Conservation (phyloP, 768 basidiomycete genomes). For the Collybiopsis confluens region DNA sequence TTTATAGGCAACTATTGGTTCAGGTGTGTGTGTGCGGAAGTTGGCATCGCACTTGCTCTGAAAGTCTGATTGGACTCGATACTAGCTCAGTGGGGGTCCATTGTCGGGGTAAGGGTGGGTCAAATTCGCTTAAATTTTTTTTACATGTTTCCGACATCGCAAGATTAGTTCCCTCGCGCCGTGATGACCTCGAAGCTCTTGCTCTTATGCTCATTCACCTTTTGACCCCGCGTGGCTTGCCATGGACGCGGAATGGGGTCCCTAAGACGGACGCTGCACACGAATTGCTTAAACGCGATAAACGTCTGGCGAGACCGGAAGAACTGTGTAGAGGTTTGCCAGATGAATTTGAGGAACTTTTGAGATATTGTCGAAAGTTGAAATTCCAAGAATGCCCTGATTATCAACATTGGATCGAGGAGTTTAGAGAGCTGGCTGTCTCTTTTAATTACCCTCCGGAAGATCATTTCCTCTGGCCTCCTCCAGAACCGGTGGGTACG, state of each 20-base stretch:
- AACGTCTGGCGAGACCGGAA: constrained; percentile 56
- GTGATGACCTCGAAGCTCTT: constrained; percentile 75
- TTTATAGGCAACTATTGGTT: constrained; percentile 89
- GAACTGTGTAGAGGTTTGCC: constrained; percentile 68
- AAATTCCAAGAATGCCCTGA: constrained; percentile 67
- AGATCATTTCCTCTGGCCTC: constrained; percentile 70
- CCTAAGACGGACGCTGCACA: constrained; percentile 67
- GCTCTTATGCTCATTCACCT: constrained; percentile 80
- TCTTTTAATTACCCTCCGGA: constrained; percentile 54
- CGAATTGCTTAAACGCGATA: constrained; percentile 58
- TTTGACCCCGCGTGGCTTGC: constrained; percentile 68
- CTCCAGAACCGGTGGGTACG: constrained; percentile 19
- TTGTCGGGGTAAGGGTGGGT: constrained; percentile 67
- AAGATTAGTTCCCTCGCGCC: constrained; percentile 63
- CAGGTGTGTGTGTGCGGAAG: constrained; percentile 33
- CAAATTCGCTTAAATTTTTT: constrained; percentile 20
- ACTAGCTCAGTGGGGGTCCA: constrained; percentile 69
- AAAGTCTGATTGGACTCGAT: not conserved
- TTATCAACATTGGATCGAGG: constrained; percentile 60
- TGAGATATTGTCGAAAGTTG: constrained; percentile 66
- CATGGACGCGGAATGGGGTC: constrained; percentile 79
- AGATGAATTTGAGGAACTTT: constrained; percentile 69
- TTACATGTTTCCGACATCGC: not conserved
- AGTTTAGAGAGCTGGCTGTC: constrained; percentile 58
- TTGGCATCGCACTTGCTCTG: not conserved